phyloP scores from a whole-genome alignment of 2,329 filamentous ascomycete species.

The Aspergillus phoenicis region DNA sequence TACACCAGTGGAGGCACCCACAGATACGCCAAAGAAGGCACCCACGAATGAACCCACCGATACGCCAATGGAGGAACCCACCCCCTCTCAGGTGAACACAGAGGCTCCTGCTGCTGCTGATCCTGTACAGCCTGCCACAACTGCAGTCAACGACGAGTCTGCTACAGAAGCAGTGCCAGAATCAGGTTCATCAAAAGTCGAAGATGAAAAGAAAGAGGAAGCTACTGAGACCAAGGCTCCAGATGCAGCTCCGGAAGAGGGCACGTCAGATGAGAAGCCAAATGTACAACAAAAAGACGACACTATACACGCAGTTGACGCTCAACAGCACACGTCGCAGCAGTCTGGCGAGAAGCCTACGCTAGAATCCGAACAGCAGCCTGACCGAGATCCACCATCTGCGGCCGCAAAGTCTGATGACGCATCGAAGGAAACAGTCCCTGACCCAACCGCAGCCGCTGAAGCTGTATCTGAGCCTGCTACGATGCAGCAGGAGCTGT shows the following conservation, averaged over 20 bases:
- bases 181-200: not conserved
- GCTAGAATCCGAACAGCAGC: conserved; percentile 12
- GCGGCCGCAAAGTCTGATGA: not conserved
- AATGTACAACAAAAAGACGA: conserved; percentile 10
- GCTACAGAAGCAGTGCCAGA: conserved; percentile 1
- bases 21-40: not conserved
- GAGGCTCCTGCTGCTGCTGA: not conserved
- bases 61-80: not conserved
- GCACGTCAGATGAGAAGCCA: not conserved
- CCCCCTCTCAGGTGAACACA: not conserved
- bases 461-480: conserved; percentile 6
- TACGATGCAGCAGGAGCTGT: not conserved
- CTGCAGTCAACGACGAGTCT: not conserved
- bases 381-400: conserved; percentile 4
- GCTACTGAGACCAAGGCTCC: not conserved
- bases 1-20: not conserved
- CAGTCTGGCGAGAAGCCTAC: not conserved
- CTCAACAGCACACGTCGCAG: not conserved
- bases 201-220: not conserved
- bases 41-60: not conserved
- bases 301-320: conserved; percentile 2
- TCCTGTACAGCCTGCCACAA: conserved; percentile 9
- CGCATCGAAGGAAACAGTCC: conserved; percentile 7
- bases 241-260: not conserved
- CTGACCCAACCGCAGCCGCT: conserved; percentile 11